Evolutionary conservation across 164 flowering plant species (phyloP).

Genomic region (Saururus chinensis): DNA sequence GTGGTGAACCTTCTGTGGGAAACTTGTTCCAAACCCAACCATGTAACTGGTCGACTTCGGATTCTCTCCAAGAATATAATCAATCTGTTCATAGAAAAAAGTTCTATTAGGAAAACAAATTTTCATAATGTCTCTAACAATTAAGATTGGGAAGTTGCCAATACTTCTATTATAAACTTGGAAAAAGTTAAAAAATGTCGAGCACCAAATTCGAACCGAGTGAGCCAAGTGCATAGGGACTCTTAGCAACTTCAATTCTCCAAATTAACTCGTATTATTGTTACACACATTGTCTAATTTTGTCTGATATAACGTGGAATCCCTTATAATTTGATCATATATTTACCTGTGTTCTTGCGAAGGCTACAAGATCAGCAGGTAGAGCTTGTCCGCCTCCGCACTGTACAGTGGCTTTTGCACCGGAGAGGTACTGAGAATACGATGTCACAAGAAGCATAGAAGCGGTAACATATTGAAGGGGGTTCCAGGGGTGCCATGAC

Average conservation of each 20-base stretch:
- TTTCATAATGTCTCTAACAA: no score
- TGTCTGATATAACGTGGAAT: no score
- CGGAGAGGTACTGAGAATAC: conserved; percentile 29
- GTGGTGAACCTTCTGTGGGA: conserved; percentile 41
- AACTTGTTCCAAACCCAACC: conserved; percentile 48
- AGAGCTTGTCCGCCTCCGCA: conserved; percentile 22
- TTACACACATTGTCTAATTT: no score
- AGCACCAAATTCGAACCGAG: no score
- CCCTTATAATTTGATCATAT: no score
- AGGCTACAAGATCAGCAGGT: conserved; percentile 19
- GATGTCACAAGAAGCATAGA: conserved; percentile 24
- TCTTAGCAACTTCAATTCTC: no score
- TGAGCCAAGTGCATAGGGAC: no score
- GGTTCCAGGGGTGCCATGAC: conserved; percentile 25
- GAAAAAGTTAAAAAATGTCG: no score
- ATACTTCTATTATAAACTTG: no score
- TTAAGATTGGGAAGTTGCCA: no score
- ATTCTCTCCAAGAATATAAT: conserved; percentile 50
- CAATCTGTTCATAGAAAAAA: conserved; percentile 16
- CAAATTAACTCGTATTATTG: no score
- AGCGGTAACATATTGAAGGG: conserved; percentile 40
- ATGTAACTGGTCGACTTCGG: conserved; percentile 44
- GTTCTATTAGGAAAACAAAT: no score
- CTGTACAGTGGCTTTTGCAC: conserved; percentile 9
- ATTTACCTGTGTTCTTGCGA: conserved; percentile 44